These are phyloP conservation scores for Cucurbita maxima DNA, from an alignment of 306 rosid genomes.

Conservation along the genomic window DNA sequence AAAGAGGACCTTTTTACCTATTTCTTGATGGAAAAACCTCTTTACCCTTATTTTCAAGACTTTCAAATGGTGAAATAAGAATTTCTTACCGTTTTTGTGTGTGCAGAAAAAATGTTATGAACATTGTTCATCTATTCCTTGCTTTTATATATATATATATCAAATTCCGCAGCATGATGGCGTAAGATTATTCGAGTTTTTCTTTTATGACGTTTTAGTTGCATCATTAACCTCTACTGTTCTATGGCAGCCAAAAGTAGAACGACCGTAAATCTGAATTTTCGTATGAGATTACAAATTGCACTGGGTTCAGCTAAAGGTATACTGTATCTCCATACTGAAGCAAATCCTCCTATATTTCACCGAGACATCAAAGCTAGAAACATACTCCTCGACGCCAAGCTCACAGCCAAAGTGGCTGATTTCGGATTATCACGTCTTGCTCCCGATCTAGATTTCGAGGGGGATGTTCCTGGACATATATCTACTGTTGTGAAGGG, in stretches of 20 bases:
- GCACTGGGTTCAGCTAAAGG: slow-evolving; percentile 86
- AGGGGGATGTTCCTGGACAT: slow-evolving; percentile 42
- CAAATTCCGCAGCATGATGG: background rate
- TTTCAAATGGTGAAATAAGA: background rate
- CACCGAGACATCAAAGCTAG: slow-evolving; percentile 87
- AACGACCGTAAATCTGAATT: slow-evolving; percentile 25
- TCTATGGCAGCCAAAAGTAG: slow-evolving; percentile 32
- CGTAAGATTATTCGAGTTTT: background rate
- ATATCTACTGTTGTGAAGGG: slow-evolving; percentile 88
- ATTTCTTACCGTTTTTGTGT: background rate
- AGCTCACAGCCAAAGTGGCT: slow-evolving; percentile 61
- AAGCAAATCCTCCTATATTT: slow-evolving; percentile 88
- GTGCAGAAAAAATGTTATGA: background rate
- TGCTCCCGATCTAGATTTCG: slow-evolving; percentile 49
- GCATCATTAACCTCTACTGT: slow-evolving; percentile 2
- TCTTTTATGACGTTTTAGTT: background rate
- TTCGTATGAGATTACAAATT: slow-evolving; percentile 41
- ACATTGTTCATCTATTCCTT: background rate
- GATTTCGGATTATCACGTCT: slow-evolving; percentile 90
- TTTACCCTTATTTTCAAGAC: background rate
- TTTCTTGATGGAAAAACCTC: background rate
- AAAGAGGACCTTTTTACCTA: background rate
- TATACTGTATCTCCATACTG: slow-evolving; percentile 72
- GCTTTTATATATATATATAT: background rate
- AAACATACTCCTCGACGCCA: slow-evolving; percentile 71